phyloP scores from a whole-genome alignment of 345 rosid genomes.

The Gossypium turneri region DNA sequence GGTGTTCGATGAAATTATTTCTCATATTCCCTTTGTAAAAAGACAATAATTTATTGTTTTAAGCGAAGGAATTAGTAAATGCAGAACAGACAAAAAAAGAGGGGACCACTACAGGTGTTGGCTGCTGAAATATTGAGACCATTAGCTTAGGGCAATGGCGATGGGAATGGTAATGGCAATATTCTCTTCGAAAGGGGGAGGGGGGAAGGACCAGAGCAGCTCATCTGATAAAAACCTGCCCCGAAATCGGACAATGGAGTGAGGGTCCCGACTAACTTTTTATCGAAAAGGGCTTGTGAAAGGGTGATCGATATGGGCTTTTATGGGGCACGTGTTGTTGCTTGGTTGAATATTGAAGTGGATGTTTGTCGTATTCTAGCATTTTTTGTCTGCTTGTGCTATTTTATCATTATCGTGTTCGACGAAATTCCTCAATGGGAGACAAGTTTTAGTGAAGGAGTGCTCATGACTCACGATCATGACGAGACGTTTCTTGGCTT shows the following conservation, averaged over 20 bases:
- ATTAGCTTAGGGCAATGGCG: background rate
- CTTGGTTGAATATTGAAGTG: background rate
- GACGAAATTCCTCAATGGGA: background rate
- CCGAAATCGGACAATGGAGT: constrained; percentile 10
- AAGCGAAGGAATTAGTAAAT: background rate
- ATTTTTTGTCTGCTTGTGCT: background rate
- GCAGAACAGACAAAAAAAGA: background rate
- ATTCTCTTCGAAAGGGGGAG: background rate
- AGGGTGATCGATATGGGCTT: background rate
- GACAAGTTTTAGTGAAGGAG: background rate
- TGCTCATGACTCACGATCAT: background rate
- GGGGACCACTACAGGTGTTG: constrained; percentile 16
- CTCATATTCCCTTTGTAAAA: background rate
- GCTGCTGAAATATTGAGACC: background rate
- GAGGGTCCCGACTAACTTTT: constrained; percentile 15
- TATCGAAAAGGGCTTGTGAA: constrained; percentile 16
- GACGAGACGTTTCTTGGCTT: background rate
- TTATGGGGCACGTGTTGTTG: background rate
- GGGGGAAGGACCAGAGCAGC: background rate
- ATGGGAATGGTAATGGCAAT: background rate
- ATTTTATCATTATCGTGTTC: background rate
- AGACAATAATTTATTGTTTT: background rate
- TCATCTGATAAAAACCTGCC: constrained; percentile 5
- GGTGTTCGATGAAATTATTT: background rate
- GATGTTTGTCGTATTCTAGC: background rate